These are phyloP conservation scores for Ustilago crameri DNA, from an alignment of 1,284 basidiomycete genomes.

Conservation along the genomic window DNA sequence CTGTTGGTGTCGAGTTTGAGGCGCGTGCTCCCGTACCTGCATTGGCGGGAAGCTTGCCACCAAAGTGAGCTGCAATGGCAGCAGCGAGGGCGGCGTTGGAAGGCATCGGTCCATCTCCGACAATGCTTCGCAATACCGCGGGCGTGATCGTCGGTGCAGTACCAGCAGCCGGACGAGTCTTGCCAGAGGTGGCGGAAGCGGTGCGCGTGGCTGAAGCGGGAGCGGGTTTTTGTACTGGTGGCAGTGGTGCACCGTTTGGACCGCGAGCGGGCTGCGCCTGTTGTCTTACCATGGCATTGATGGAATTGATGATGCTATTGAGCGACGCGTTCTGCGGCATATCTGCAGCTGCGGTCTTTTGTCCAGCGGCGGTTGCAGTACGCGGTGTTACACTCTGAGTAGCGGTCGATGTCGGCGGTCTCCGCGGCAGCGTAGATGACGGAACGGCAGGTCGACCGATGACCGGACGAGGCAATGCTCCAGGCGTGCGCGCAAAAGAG, in stretches of 20 bases:
- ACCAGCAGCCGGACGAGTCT: slow-evolving; percentile 10
- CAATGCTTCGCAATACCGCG: slow-evolving; percentile 37
- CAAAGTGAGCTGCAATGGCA: slow-evolving; percentile 48
- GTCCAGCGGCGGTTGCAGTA: not conserved
- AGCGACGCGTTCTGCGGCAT: slow-evolving; percentile 30
- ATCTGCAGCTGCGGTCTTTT: not conserved
- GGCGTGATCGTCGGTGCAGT: slow-evolving; percentile 20
- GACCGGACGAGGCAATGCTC: slow-evolving; percentile 4
- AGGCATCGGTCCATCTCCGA: slow-evolving; percentile 49
- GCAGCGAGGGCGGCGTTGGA: slow-evolving; percentile 48
- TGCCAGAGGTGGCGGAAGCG: slow-evolving; percentile 1
- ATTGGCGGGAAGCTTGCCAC: slow-evolving; percentile 28
- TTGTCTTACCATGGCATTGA: slow-evolving; percentile 40
- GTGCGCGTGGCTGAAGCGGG: slow-evolving; percentile 2
- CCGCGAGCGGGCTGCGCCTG: slow-evolving; percentile 42
- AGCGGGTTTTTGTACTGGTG: slow-evolving; percentile 20
- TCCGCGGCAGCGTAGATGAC: slow-evolving; percentile 11
- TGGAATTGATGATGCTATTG: slow-evolving; percentile 39
- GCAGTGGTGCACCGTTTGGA: slow-evolving; percentile 42
- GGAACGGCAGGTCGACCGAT: slow-evolving; percentile 14
- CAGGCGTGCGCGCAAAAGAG: slow-evolving; percentile 12
- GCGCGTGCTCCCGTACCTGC: slow-evolving; percentile 13
- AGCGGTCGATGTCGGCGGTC: slow-evolving; percentile 13
- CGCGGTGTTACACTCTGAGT: slow-evolving; percentile 3
- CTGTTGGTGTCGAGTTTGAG: slow-evolving; percentile 5